Evolutionary conservation across 371 early-diverging fungal genomes (phyloP).

Genomic region (Rhizomucor miehei): DNA sequence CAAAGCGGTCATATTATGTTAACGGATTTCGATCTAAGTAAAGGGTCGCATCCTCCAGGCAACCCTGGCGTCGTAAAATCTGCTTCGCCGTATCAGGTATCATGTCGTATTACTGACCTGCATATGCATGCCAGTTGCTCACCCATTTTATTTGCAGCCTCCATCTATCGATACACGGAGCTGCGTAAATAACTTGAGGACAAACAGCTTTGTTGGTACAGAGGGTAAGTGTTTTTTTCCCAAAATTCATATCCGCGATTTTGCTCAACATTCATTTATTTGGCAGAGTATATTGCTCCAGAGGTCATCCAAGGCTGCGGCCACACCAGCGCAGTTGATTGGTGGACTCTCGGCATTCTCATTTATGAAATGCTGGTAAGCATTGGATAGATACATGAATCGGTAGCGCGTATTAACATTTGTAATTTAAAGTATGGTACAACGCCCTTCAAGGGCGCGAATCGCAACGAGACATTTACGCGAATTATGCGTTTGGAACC

Average conservation of each 20-base stretch:
- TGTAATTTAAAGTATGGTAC: constrained; percentile 64
- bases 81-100: constrained; percentile 47
- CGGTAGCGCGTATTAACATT: not conserved
- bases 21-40: constrained; percentile 95
- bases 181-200: constrained; percentile 82
- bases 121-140: not conserved
- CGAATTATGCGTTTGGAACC: constrained; percentile 80
- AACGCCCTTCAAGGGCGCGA: constrained; percentile 93
- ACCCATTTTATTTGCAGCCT: constrained; percentile 25
- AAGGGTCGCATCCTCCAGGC: constrained; percentile 77
- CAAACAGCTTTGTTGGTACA: constrained; percentile 97
- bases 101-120: not conserved
- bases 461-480: constrained; percentile 81
- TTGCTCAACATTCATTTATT: not conserved
- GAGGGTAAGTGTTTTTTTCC: constrained; percentile 53
- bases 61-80: constrained; percentile 75
- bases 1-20: constrained; percentile 95
- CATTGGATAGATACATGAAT: not conserved
- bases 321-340: constrained; percentile 94
- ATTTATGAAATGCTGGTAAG: constrained; percentile 94
- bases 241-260: not conserved
- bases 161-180: constrained; percentile 81
- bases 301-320: constrained; percentile 92
- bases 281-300: constrained; percentile 94
- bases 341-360: constrained; percentile 98